phyloP scores from a whole-genome alignment of 2,329 filamentous ascomycete species.

The Phyllosticta ampelicida region DNA sequence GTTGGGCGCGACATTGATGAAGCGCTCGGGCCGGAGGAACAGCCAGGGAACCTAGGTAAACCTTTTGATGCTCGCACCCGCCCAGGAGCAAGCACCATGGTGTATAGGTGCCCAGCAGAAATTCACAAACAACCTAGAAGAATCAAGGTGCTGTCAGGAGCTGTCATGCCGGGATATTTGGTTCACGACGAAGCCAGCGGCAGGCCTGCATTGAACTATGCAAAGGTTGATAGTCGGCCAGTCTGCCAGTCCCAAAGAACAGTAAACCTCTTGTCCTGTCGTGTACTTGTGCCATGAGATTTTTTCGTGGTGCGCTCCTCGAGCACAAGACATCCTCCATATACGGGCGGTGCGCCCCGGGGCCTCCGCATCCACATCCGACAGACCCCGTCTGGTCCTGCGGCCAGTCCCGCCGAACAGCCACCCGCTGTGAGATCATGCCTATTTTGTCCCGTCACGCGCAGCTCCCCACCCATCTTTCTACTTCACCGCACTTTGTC shows the following conservation, averaged over 20 bases:
- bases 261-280: not conserved
- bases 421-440: conserved; percentile 1
- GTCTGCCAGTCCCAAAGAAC: not conserved
- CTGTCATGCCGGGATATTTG: not conserved
- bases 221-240: too few relatives aligned
- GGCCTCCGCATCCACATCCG: conserved; percentile 2
- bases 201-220: not conserved
- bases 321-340: not conserved
- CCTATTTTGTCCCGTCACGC: not conserved
- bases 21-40: not conserved
- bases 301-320: not conserved
- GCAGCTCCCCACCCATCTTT: not conserved
- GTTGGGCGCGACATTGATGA: not conserved
- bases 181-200: not conserved
- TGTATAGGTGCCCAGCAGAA: not conserved
- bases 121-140: not conserved
- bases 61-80: too few relatives aligned
- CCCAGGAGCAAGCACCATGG: not conserved
- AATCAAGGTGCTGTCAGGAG: not conserved
- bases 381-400: not conserved
- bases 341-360: too few relatives aligned
- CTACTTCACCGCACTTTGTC: not conserved
- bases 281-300: not conserved
- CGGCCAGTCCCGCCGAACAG: conserved; percentile 8
- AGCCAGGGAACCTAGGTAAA: not conserved